phyloP scores from a whole-genome alignment of 192 early-diverging fungal genomes.

The Bifiguratus adelaidae region DNA sequence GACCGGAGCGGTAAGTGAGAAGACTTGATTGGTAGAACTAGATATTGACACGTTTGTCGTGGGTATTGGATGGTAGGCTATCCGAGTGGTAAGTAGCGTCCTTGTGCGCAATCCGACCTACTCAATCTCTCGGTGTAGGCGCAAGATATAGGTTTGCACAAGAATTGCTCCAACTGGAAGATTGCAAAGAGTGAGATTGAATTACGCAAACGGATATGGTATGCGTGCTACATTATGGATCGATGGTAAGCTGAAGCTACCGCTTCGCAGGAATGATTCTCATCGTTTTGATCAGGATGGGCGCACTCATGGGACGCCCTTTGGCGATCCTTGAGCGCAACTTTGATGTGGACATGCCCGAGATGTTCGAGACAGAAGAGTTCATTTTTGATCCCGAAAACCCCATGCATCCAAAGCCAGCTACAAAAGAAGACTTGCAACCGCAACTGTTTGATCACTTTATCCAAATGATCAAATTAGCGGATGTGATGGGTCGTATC shows the following conservation, averaged over 20 bases:
- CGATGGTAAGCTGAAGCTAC: background rate
- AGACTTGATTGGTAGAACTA: no score
- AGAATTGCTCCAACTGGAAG: constrained; percentile 36
- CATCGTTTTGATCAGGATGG: constrained; percentile 1
- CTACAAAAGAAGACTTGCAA: constrained; percentile 2
- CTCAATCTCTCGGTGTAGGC: constrained; percentile 42
- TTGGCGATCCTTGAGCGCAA: constrained; percentile 30
- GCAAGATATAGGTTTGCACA: constrained; percentile 45
- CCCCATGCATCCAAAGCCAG: no score
- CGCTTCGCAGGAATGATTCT: no score
- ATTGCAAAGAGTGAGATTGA: constrained; percentile 35
- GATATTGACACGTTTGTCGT: no score
- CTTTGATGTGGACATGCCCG: constrained; percentile 17
- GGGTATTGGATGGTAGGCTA: constrained; percentile 51
- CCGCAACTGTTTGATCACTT: constrained; percentile 8
- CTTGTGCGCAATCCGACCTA: no score
- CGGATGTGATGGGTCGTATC: constrained; percentile 35
- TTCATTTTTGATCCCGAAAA: constrained; percentile 14
- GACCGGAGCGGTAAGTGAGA: no score
- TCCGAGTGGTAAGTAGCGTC: constrained; percentile 41
- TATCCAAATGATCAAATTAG: constrained; percentile 34
- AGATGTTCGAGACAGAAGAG: constrained; percentile 9
- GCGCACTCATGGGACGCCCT: constrained; percentile 38
- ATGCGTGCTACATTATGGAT: constrained; percentile 21
- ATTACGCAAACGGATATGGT: constrained; percentile 19